Evolutionary conservation across 2,329 filamentous ascomycete species (phyloP), one percentile per base, ranked within the genome.

Genomic region (Penicillium sp.): DNA sequence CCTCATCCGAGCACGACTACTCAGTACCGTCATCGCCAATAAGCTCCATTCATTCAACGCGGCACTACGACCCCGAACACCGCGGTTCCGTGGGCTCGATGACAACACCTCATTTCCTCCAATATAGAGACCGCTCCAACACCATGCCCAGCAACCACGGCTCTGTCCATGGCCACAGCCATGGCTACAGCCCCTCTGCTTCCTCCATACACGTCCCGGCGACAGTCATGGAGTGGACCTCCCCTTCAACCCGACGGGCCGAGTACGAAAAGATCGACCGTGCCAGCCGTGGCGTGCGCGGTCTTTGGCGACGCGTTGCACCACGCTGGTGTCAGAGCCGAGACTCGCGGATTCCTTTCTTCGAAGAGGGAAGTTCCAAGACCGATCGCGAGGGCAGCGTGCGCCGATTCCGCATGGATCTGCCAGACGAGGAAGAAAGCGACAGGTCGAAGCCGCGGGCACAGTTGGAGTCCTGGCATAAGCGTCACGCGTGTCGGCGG

Each of bases 261-360:
- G 78, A 81, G 61, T 81, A 81, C 56, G 73, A 85, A 86, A 68
- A 87, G 83, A 76, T 86, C 80, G 73, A 78, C 67, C 75, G 76
- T 11, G 74, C 75, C 49, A 75, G 69, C 58, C 74, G 69, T 19
- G 78, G 79, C 3, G 62, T 80, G 4, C 72, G 78, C 1, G 77
- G 79, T 2, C 62, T 80, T 6, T 77, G 77, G 73, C 71, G 76
- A 0, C 71, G 73, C 7, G 70, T 79, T 4, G 74, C 77, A 3
- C 78, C 78, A 0, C 69, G 70, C 43, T 78, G 77, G 71, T 75
- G 75, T 56, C 75, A 74, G 33, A 63, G 69, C 13, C 66, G 68
- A 4, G 65, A 72, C 14, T 64, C 66, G 5, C 68, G 77, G 14
- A 70, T 67, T 5, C 76, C 73, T 0, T 81, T 81, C 60, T 80